A percentile compares a stretch with the other conserved stretches of the same genome.
Conservation (phyloP, 495 filamentous ascomycete species). For the Pyrenula aspistea region DNA sequence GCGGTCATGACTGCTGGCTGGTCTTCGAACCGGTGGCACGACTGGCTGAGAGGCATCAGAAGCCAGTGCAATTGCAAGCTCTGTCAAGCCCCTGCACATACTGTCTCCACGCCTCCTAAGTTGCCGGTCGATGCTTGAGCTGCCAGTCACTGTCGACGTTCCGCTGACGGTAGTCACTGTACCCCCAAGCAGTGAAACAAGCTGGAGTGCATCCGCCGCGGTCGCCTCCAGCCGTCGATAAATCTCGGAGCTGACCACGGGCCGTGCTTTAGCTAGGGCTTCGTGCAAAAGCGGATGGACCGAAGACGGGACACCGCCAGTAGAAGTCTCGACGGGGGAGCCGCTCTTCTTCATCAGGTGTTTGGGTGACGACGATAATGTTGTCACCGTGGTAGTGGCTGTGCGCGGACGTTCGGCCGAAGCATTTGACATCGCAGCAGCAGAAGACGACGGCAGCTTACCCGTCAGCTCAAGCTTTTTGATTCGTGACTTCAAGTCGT, state of each 20-base stretch:
- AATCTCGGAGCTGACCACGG: constrained; percentile 52
- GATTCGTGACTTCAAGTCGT: constrained; percentile 90
- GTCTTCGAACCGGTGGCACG: constrained; percentile 11
- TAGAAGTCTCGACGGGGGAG: constrained; percentile 32
- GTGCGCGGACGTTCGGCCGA: constrained; percentile 77
- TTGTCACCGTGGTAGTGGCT: constrained; percentile 87
- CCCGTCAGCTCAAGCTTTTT: constrained; percentile 84
- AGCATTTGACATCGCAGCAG: constrained; percentile 60
- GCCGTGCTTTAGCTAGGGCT: constrained; percentile 65
- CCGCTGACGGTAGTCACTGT: constrained; percentile 42
- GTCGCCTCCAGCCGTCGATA: constrained; percentile 74
- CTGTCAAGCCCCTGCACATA: constrained; percentile 84
- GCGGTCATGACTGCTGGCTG: constrained; percentile 16
- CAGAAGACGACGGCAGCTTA: constrained; percentile 69
- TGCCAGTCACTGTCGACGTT: constrained; percentile 51
- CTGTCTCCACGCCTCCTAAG: constrained; percentile 83
- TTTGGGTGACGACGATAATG: constrained; percentile 78
- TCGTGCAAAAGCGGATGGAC: constrained; percentile 72
- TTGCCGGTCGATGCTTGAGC: constrained; percentile 58
- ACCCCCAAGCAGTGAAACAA: constrained; percentile 63
- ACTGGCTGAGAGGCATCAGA: constrained; percentile 33
- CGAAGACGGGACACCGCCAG: constrained; percentile 13
- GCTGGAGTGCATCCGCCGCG: constrained; percentile 63
- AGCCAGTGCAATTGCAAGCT: constrained; percentile 78
- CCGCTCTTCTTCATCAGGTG: constrained; percentile 40